Base-by-base conservation (phyloP, 2,329 filamentous ascomycete genomes). In the Nemania abortiva region DNA sequence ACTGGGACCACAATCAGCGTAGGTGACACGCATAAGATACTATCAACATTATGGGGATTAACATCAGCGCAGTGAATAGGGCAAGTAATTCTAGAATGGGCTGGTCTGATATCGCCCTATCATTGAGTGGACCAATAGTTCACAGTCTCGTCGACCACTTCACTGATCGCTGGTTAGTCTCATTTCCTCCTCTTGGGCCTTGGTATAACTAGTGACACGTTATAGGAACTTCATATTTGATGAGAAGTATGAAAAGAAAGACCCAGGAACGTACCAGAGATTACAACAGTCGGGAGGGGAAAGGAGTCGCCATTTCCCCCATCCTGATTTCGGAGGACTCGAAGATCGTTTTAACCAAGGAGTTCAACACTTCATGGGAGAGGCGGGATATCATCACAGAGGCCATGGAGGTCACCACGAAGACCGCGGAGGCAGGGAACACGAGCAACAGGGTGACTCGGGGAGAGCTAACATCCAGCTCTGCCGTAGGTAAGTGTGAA, bases 91-190 rank as follows among this genome's bases (percentile, higher is more conserved):
- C 92, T 2, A 88, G 95, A 68, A 97, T 97, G 94, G 94, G 94
- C 22, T 97, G 95, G 95, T 93, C 92, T 15, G 95, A 97, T 80
- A 88, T 97, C 67, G 90, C 92, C 11, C 84, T 98, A 65, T 94
- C 90, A 74, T 79, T 97, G 66, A 86, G 86, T 15, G 94, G 94
- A 0, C 90, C 90, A 0, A 91, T 93, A 10, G 90, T 95, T 0
- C 85, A 91, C 70, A 94, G 92, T 78, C 84, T 97, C 37, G 85
- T 89, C 37, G 86, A 88, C 5, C 94, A 97, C 78, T 97, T 98
- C 75, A 86, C 90, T 1, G 91, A 97, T 77, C 85, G 94, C 74
- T 98, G 95, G 94, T 87, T 70, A 39, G 81, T 67, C 11, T 7
- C 3, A 9, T 18, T n/a, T 34, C 6, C n/a, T 20, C 18, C 15